Evolutionary conservation across 768 basidiomycete species (phyloP).

Genomic region (Lanmaoa rubissima): DNA sequence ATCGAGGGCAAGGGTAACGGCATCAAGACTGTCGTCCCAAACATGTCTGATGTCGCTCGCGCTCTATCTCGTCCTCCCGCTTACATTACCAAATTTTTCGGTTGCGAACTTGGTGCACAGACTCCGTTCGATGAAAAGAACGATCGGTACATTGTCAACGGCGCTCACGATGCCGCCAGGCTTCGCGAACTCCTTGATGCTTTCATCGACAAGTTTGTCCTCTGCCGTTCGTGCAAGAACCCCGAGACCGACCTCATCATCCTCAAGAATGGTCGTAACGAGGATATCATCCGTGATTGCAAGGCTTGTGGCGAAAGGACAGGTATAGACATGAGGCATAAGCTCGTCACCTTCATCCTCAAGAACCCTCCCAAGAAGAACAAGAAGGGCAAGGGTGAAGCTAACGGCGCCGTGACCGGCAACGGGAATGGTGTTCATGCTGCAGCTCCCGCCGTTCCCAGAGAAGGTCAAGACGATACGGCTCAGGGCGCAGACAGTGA

Average conservation of each 20-base stretch:
- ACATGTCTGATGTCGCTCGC: constrained; percentile 97
- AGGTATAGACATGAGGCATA: constrained; percentile 93
- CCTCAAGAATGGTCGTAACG: constrained; percentile 74
- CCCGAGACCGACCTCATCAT: constrained; percentile 96
- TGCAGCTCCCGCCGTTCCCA: constrained; percentile 36
- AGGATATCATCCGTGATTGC: constrained; percentile 93
- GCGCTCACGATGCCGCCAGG: constrained; percentile 87
- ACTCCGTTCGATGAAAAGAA: constrained; percentile 95
- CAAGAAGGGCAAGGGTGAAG: constrained; percentile 51
- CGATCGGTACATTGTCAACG: constrained; percentile 98
- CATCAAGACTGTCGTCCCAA: constrained; percentile 98
- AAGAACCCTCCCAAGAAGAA: constrained; percentile 94
- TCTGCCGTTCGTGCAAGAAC: constrained; percentile 98
- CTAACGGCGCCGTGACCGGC: constrained; percentile 50
- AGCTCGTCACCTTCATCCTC: constrained; percentile 92
- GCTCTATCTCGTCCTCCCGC: constrained; percentile 93
- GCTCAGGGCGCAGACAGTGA: constrained; percentile 67
- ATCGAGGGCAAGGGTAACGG: constrained; percentile 99
- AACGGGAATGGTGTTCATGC: constrained; percentile 47
- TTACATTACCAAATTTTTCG: constrained; percentile 99
- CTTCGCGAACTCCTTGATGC: constrained; percentile 93
- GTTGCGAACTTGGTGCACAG: constrained; percentile 97
- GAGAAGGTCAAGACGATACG: constrained; percentile 42
- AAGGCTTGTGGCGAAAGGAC: constrained; percentile 97
- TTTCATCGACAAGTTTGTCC: constrained; percentile 98